These are phyloP conservation scores for Fusarium sp. DNA, from an alignment of 2,329 filamentous ascomycete species.

Conservation along the genomic window DNA sequence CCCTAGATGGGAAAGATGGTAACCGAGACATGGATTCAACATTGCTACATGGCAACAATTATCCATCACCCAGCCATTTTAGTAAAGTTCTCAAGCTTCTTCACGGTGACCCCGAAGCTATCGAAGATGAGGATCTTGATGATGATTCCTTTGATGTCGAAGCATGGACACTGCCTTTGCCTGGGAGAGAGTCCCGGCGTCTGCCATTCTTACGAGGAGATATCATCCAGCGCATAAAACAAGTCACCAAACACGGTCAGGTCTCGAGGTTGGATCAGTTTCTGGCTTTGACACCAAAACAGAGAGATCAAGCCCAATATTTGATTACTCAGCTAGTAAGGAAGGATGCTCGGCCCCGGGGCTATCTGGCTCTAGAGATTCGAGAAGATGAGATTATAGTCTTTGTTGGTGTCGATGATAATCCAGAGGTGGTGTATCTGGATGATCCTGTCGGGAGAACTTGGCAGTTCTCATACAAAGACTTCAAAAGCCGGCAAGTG, in stretches of 20 bases:
- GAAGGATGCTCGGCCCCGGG: neutral
- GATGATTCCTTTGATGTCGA: neutral
- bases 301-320: neutral
- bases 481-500: neutral
- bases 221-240: neutral
- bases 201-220: neutral
- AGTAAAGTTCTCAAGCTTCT: neutral
- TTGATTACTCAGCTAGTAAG: neutral
- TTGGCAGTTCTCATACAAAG: neutral
- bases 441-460: neutral
- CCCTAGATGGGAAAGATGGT: too few relatives aligned
- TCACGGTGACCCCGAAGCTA: too few relatives aligned
- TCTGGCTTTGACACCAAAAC: neutral
- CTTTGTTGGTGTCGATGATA: neutral
- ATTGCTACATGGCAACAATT: neutral
- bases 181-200: too few relatives aligned
- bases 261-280: neutral
- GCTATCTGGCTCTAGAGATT: neutral
- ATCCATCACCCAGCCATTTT: neutral
- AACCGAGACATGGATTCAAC: neutral
- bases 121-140: neutral
- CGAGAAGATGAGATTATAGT: neutral
- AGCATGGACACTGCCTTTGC: neutral
- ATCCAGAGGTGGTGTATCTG: neutral
- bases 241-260: neutral